Conservation (phyloP, 345 rosid species). For the Eucalyptus paniculata region DNA sequence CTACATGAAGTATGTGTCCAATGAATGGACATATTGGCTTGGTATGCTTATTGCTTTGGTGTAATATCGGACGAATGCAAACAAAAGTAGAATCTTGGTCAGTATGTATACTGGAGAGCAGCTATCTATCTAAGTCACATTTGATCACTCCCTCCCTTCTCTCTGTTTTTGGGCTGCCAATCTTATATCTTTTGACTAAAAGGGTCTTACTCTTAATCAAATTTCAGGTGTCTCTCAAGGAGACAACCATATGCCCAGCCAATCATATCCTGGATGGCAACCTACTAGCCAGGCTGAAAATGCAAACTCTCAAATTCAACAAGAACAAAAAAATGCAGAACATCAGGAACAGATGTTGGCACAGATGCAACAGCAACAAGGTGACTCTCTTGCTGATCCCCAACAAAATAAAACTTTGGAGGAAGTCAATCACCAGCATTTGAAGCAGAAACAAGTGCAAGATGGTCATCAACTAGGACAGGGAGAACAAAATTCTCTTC, state of each 20-base stretch:
- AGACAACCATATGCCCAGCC: conserved; percentile 19
- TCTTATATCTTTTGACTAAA: neutral
- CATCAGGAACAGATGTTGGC: conserved; percentile 39
- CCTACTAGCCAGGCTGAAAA: conserved; percentile 27
- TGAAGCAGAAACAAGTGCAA: conserved; percentile 17
- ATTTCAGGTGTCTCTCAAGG: conserved; percentile 26
- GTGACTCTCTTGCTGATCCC: conserved; percentile 23
- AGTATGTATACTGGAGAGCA: neutral
- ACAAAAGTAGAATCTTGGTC: neutral
- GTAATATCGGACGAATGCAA: neutral
- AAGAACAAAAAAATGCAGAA: conserved; percentile 21
- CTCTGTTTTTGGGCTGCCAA: neutral
- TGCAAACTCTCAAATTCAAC: conserved; percentile 24
- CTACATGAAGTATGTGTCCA: neutral
- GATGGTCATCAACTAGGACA: conserved; percentile 3
- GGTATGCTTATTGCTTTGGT: neutral
- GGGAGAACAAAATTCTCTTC: conserved; percentile 31
- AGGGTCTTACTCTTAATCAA: neutral
- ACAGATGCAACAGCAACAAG: conserved; percentile 18
- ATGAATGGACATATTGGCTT: neutral
- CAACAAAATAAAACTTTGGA: conserved; percentile 22
- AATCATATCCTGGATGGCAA: conserved; percentile 45
- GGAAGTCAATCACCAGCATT: conserved; percentile 15
- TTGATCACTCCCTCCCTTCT: neutral
- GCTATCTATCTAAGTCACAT: neutral